Evolutionary conservation across 371 early-diverging fungal species (phyloP).

Genomic region (Mucor circinelloides): DNA sequence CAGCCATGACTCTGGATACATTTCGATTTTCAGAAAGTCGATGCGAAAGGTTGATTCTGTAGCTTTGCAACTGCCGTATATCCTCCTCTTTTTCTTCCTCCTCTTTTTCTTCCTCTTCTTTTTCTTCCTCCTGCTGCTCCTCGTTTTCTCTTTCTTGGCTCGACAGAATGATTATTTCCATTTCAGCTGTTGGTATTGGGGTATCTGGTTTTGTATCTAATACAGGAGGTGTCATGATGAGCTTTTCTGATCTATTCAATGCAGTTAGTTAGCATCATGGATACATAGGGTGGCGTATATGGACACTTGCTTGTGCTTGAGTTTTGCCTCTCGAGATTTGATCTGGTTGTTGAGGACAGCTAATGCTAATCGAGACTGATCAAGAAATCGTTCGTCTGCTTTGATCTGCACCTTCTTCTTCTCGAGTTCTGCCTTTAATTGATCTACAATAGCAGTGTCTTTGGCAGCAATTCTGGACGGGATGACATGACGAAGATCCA

Average conservation of each 20-base stretch:
- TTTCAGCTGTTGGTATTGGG: not conserved
- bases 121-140: too few relatives aligned
- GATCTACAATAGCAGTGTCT: constrained; percentile 7
- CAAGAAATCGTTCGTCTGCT: not conserved
- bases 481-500: constrained; percentile 9
- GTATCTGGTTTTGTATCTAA: not conserved
- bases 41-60: not conserved
- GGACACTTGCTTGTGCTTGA: not conserved
- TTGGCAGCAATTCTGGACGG: constrained; percentile 8
- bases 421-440: constrained; percentile 13
- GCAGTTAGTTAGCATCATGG: not conserved
- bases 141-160: not conserved
- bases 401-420: not conserved
- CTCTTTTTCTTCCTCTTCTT: not conserved
- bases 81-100: not conserved
- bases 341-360: not conserved
- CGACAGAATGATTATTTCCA: not conserved
- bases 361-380: not conserved
- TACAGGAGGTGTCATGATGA: not conserved
- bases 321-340: not conserved
- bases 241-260: not conserved
- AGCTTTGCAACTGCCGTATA: not conserved
- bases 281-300: not conserved
- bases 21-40: not conserved
- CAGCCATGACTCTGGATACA: not conserved